phyloP scores from a whole-genome alignment of 2,329 filamentous ascomycete genomes.

The Microdochium paspali region DNA sequence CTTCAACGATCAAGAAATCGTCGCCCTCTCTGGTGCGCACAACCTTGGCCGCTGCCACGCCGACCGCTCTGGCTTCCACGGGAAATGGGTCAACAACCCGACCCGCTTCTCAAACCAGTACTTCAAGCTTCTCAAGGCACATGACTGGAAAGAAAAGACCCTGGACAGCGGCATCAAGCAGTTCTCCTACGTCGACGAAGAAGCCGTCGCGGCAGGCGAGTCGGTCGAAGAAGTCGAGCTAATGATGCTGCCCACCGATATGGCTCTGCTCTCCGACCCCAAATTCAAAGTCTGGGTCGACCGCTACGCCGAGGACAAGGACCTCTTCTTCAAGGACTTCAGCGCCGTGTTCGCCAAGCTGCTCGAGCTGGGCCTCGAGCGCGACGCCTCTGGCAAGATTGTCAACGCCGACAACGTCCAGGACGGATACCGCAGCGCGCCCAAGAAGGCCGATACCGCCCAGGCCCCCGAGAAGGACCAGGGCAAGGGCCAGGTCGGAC shows the following conservation, averaged over 20 bases:
- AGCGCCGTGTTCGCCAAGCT: constrained; percentile 48
- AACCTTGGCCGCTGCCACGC: constrained; percentile 65
- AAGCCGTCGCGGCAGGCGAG: constrained; percentile 37
- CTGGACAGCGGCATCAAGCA: constrained; percentile 23
- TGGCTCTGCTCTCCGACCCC: constrained; percentile 44
- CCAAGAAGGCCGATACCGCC: constrained; percentile 20
- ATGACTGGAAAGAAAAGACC: constrained; percentile 18
- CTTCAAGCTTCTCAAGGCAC: constrained; percentile 20
- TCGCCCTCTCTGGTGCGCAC: constrained; percentile 77
- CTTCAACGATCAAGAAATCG: constrained; percentile 92
- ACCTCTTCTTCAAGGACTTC: constrained; percentile 53
- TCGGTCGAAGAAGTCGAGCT: constrained; percentile 43
- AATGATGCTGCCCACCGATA: constrained; percentile 60
- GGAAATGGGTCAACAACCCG: constrained; percentile 25
- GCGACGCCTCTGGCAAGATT: constrained; percentile 42
- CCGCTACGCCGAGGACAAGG: constrained; percentile 50
- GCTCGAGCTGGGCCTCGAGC: constrained; percentile 48
- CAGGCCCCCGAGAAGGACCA: constrained; percentile 20
- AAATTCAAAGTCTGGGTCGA: constrained; percentile 46
- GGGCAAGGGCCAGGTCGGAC: constrained; percentile 15
- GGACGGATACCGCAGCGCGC: constrained; percentile 23
- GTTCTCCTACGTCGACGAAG: constrained; percentile 49
- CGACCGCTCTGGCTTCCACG: constrained; percentile 21
- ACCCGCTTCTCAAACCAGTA: constrained; percentile 27
- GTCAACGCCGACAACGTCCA: constrained; percentile 46